phyloP scores from a whole-genome alignment of 1,284 basidiomycete species.

The Ustilago vetiveriae region DNA sequence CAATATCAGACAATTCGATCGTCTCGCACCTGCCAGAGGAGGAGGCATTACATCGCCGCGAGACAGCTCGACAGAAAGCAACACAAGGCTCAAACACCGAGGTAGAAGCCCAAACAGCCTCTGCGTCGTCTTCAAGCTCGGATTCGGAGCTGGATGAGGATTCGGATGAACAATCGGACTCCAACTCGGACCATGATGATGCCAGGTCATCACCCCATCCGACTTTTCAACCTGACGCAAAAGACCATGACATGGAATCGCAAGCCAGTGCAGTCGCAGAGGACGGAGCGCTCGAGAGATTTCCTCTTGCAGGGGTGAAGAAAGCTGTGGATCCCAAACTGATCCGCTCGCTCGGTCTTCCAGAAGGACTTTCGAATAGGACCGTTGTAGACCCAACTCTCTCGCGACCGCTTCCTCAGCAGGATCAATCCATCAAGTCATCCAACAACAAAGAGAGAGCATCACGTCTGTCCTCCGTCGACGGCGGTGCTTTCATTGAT shows the following conservation, averaged over 20 bases:
- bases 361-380: conserved; percentile 50
- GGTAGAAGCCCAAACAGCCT: background rate
- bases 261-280: conserved; percentile 3
- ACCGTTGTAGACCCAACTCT: conserved; percentile 50
- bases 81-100: background rate
- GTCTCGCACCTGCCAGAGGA: conserved; percentile 32
- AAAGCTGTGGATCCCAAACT: conserved; percentile 38
- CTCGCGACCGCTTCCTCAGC: conserved; percentile 29
- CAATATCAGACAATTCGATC: conserved; percentile 18
- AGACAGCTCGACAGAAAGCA: conserved; percentile 10
- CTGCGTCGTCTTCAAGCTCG: conserved; percentile 10
- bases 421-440: conserved; percentile 9
- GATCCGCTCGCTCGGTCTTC: conserved; percentile 58
- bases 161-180: conserved; percentile 13
- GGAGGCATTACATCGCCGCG: conserved; percentile 18
- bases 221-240: too few species aligned
- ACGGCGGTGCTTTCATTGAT: conserved; percentile 11
- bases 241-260: background rate
- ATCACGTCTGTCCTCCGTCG: background rate
- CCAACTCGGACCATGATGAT: conserved; percentile 7
- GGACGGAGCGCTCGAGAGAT: conserved; percentile 23
- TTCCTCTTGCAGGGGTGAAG: conserved; percentile 41
- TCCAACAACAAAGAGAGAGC: background rate
- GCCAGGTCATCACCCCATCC: conserved; percentile 14
- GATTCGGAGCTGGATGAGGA: conserved; percentile 10